Base-by-base conservation (phyloP, 495 filamentous ascomycete genomes). In the Trichoderma erinaceum region DNA sequence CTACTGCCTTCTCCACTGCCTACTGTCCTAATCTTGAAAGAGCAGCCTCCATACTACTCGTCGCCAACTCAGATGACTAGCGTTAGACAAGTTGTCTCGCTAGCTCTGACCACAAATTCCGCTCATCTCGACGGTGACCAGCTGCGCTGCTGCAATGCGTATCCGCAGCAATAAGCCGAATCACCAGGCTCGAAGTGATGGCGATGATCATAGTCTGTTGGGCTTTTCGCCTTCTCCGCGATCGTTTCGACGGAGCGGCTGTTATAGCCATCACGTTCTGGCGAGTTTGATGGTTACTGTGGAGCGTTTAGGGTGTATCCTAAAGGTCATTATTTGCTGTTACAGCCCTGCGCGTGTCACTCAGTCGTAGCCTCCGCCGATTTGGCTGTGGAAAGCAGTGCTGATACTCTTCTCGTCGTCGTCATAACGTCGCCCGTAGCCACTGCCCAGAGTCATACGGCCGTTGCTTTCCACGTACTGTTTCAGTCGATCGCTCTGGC, bases 331-430 rank as follows among this genome's bases (percentile, higher is more conserved):
- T 25, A 16, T 25, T 29, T 61, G 56, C 56, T 61, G 27, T 32
- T 29, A 61, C 4, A 29, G 56, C 25, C 56, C 4, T 38, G 66
- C 1, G 66, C 12, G 25, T 67, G 58, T 64, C 68, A 56, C 82
- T 97, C 93, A 97, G 80, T 97, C 93, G 77, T 94, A 97, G 71
- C 89, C 90, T 65, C 90, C 89, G 67, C 91, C 94, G 68, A 97
- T 85, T 77, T 98, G 96, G 78, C 92, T 97, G 50, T 93, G 94
- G 80, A 97, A 98, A 8, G 92, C 92, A 38, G 94, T 97, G 70
- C 91, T 96, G 72, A 98, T 86, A 76, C 94, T 97, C 77, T 94
- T 90, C 68, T 93, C 90, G 75, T 98, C 95, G 69, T 99, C 95
- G 70, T 98, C 95, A 56, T 87, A 90, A 69, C 90, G 92, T 61